phyloP scores from a whole-genome alignment of 306 rosid genomes.

The Pyrus communis region DNA sequence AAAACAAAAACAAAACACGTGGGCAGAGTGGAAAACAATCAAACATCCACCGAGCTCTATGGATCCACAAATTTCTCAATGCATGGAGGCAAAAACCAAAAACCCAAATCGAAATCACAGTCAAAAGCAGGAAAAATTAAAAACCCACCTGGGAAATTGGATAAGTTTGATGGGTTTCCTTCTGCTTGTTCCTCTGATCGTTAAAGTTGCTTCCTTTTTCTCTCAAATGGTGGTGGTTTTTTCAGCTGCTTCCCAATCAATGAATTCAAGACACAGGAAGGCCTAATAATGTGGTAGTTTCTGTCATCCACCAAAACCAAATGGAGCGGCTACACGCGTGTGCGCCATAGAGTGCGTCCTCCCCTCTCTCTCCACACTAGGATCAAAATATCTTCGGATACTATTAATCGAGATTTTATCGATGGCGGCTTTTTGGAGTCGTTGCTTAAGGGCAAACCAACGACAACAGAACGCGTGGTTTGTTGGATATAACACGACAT shows the following conservation, averaged over 20 bases:
- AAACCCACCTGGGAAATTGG: conserved; percentile 18
- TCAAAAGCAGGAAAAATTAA: neutral
- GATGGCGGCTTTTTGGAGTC: neutral
- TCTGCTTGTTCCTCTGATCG: neutral
- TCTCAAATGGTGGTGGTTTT: neutral
- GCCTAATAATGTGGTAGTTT: conserved; percentile 9
- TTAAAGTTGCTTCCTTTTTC: neutral
- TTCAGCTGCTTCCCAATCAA: neutral
- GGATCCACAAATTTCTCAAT: neutral
- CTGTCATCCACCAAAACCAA: neutral
- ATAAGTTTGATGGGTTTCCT: conserved; percentile 6
- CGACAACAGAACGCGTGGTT: conserved; percentile 5
- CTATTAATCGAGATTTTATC: neutral
- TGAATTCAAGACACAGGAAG: neutral
- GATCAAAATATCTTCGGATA: neutral
- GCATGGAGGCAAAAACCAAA: neutral
- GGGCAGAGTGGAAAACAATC: neutral
- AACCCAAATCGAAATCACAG: neutral
- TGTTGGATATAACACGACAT: neutral
- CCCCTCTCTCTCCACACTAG: neutral
- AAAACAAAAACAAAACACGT: neutral
- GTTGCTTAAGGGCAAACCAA: neutral
- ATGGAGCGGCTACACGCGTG: conserved; percentile 12
- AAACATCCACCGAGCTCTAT: neutral
- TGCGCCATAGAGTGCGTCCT: neutral